phyloP scores from a whole-genome alignment of 306 rosid species.

The Lagenaria siceraria region DNA sequence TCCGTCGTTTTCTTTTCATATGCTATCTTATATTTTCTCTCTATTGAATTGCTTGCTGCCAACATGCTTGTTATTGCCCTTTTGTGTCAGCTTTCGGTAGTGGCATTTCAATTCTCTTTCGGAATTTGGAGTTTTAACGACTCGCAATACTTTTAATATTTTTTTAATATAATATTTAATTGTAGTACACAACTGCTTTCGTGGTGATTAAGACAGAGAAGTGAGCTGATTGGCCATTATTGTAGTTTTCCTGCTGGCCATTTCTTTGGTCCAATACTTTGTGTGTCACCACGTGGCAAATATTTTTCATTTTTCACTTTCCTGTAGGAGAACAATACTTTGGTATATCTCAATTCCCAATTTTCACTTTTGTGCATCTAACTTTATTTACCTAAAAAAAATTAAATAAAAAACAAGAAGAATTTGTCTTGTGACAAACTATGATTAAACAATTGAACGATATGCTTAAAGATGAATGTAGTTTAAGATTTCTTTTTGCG shows the following conservation, averaged over 20 bases:
- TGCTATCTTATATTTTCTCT: not conserved
- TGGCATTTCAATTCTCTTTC: not conserved
- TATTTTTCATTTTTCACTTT: not conserved
- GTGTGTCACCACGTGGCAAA: not conserved
- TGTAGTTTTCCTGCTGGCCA: not conserved
- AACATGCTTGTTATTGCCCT: not conserved
- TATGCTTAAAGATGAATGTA: no score
- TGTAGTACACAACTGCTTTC: not conserved
- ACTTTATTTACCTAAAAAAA: no score
- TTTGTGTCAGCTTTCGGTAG: not conserved
- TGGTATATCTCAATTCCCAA: no score
- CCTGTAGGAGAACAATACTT: not conserved
- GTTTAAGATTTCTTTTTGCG: no score
- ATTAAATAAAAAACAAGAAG: no score
- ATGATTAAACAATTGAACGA: no score
- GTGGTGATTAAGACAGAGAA: not conserved
- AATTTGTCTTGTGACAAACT: no score
- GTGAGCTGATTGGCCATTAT: not conserved
- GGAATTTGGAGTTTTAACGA: not conserved
- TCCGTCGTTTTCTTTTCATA: constrained; percentile 3
- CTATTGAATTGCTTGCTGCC: not conserved
- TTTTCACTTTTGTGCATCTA: no score
- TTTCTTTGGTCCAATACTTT: not conserved
- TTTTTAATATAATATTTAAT: not conserved
- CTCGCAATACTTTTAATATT: not conserved